Percentiles rank a stretch among this genome's conserved stretches.
Evolutionary conservation across 768 basidiomycete genomes (phyloP).

Genomic region (Termitomyces sp.): DNA sequence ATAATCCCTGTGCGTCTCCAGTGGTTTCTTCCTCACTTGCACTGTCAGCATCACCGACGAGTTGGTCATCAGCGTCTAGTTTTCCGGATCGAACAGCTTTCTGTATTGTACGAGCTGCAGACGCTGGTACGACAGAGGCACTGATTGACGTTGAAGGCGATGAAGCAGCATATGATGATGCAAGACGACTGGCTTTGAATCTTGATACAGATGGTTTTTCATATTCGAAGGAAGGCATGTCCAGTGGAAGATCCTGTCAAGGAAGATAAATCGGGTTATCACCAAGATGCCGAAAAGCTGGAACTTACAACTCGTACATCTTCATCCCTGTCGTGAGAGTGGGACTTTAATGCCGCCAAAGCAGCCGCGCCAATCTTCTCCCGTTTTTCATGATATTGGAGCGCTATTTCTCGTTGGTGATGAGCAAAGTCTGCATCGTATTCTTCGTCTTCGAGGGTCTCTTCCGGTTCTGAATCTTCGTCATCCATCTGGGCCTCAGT

Average conservation of each 20-base stretch:
- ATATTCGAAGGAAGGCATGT: slow-evolving; percentile 36
- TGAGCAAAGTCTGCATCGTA: slow-evolving; percentile 59
- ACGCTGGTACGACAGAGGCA: slow-evolving; percentile 40
- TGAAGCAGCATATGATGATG: slow-evolving; percentile 43
- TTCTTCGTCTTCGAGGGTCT: slow-evolving; percentile 41
- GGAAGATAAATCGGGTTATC: not conserved
- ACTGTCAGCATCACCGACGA: slow-evolving; percentile 55
- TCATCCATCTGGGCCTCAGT: slow-evolving; percentile 25
- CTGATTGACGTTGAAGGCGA: slow-evolving; percentile 36
- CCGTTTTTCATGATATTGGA: slow-evolving; percentile 68
- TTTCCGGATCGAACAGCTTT: slow-evolving; percentile 55
- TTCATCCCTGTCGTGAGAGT: slow-evolving; percentile 40
- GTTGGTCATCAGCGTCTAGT: slow-evolving; percentile 41
- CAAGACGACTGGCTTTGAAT: slow-evolving; percentile 60
- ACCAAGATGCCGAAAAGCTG: slow-evolving; percentile 2
- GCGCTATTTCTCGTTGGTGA: slow-evolving; percentile 72
- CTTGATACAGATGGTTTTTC: slow-evolving; percentile 56
- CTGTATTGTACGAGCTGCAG: slow-evolving; percentile 46
- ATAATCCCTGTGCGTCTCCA: slow-evolving; percentile 44
- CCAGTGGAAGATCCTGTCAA: slow-evolving; percentile 39
- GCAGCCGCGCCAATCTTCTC: slow-evolving; percentile 52
- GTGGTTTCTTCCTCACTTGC: slow-evolving; percentile 55
- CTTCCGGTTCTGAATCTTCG: slow-evolving; percentile 28
- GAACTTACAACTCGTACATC: slow-evolving; percentile 37
- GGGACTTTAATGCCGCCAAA: slow-evolving; percentile 46